Evolutionary conservation across 805 yeast species (phyloP), one percentile per base, ranked within the genome.

Genomic region (Candida glaebosa): DNA sequence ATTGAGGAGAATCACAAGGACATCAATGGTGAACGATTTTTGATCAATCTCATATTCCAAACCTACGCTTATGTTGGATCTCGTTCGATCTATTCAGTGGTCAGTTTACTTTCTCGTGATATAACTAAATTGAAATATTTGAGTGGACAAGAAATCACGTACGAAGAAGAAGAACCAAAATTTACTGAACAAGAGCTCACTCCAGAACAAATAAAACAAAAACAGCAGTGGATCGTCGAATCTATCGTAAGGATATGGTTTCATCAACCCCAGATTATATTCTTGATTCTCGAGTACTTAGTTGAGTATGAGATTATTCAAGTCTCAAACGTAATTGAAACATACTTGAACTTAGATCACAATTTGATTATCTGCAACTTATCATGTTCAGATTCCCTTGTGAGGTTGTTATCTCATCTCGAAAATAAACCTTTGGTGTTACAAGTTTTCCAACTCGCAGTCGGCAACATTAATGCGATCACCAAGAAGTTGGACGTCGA

Each of bases 41-140:
- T 82, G 28, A 67, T 85, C 14, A 77, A 83, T 20, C 63, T 86
- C 12, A 61, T 88, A 10, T 73, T 83, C 52, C 91, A 87, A 54
- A 71, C 84, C 0, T 73, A 87, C 39, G 84, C 91, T 35, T 82
- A 82, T 50, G 82, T 88, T 43, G 97, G 98, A 10, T 83, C 88
- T 36, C 76, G 97, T 57, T 90, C 97, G 0, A 74, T 90, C 33
- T 87, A 67, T 49, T 69, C 75, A 1, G 70, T 67, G 24, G 71
- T 69, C 10, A 61, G 68, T 45, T 61, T 69, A 19, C 49, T 69
- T 36, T 55, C 64, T 28, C 59, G 75, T 42, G 75, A 69, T 44
- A 50, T 68, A 31, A 61, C 57, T 38, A 69, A 69, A 49, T 56
- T 69, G 49, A 66, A 62, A 49, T 66, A 49, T 48, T 48, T 67